Percentiles rank a stretch among this genome's conserved stretches.
Evolutionary conservation across 495 filamentous ascomycete genomes (phyloP).

Genomic region (Ascodesmis nigricans): DNA sequence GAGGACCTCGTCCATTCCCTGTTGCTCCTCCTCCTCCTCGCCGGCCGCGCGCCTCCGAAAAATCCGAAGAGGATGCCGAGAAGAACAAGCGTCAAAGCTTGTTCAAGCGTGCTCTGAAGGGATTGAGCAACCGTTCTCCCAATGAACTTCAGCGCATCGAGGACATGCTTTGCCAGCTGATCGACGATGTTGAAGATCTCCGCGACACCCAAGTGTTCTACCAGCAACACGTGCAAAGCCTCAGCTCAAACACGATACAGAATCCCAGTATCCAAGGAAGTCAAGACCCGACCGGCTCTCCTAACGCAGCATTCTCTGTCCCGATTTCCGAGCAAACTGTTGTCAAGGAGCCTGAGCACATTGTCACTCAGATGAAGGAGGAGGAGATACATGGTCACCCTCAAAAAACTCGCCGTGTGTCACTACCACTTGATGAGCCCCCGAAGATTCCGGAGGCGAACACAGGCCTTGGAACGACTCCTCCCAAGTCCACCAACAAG

Average conservation of each 20-base stretch:
- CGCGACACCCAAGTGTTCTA: constrained; percentile 35
- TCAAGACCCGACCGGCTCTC: too few relatives aligned
- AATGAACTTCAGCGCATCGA: constrained; percentile 85
- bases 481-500: constrained; percentile 47
- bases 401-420: constrained; percentile 33
- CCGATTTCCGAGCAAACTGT: too few relatives aligned
- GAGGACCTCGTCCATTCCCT: constrained; percentile 73
- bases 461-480: constrained; percentile 55
- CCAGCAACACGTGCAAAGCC: constrained; percentile 21
- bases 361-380: too few relatives aligned
- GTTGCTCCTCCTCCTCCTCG: constrained; percentile 35
- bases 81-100: constrained; percentile 59
- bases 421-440: constrained; percentile 48
- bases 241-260: constrained; percentile 18
- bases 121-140: constrained; percentile 60
- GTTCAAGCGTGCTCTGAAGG: constrained; percentile 76
- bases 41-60: constrained; percentile 34
- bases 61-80: constrained; percentile 41
- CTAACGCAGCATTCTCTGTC: too few relatives aligned
- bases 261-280: too few relatives aligned
- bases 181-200: constrained; percentile 74
- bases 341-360: too few relatives aligned
- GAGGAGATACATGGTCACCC: constrained; percentile 29
- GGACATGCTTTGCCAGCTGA: constrained; percentile 78
- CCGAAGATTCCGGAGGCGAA: constrained; percentile 36